Conservation (phyloP, 768 basidiomycete genomes). For the Trametes cubensis region DNA sequence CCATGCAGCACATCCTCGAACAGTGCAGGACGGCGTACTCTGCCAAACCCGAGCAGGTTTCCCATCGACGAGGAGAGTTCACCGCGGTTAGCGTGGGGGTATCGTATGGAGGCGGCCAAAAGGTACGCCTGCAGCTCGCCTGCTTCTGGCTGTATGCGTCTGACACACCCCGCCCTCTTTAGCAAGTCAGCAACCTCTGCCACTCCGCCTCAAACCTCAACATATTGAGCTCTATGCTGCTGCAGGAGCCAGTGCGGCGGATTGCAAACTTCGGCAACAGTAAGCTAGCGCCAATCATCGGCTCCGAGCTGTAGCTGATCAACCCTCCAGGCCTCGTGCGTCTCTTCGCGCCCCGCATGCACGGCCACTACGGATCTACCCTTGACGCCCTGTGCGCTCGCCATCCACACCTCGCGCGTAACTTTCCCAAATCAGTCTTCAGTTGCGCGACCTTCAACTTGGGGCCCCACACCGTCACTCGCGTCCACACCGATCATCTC, state of each 20-base stretch:
- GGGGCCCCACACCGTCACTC: constrained; percentile 22
- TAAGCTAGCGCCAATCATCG: constrained; percentile 23
- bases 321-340: not conserved
- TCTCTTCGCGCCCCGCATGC: not conserved
- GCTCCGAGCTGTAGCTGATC: not conserved
- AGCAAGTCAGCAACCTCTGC: too few species aligned
- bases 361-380: not conserved
- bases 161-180: too few species aligned
- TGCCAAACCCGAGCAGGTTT: not conserved
- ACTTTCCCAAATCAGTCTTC: constrained; percentile 36
- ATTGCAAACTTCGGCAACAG: not conserved
- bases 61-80: constrained; percentile 26
- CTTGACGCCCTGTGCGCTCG: not conserved
- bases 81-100: constrained; percentile 27
- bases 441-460: constrained; percentile 37
- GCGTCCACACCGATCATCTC: constrained; percentile 31
- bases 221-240: too few species aligned
- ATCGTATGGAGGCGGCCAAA: constrained; percentile 37
- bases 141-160: too few species aligned
- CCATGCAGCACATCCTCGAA: not conserved
- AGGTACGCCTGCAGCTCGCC: not conserved
- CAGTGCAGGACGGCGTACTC: not conserved
- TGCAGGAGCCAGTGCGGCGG: too few species aligned
- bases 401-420: not conserved
- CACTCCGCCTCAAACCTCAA: too few species aligned